phyloP scores from a whole-genome alignment of 2,329 filamentous ascomycete genomes.

The Colletotrichum chlorophyti region DNA sequence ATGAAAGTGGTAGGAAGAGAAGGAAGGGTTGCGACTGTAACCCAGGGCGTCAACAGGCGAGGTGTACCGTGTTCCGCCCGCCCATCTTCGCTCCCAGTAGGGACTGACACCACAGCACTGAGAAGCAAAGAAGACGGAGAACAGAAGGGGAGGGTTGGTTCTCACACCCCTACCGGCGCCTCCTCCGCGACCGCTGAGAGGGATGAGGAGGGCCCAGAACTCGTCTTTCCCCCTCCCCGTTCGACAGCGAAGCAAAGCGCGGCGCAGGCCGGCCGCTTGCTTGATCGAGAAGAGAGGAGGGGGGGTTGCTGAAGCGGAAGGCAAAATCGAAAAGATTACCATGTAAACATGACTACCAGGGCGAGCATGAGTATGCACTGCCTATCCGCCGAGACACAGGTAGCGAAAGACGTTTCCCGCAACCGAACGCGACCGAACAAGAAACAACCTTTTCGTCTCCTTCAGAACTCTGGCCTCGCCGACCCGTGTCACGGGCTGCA shows the following conservation, averaged over 20 bases:
- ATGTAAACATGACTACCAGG: no score
- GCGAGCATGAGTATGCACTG: no score
- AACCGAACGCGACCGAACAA: not conserved
- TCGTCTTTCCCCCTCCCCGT: not conserved
- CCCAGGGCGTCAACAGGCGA: slow-evolving; percentile 25
- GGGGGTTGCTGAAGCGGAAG: not conserved
- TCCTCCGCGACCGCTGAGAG: no score
- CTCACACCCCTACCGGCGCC: no score
- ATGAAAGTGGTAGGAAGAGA: slow-evolving; percentile 20
- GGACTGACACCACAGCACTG: no score
- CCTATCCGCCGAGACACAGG: no score
- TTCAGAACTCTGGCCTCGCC: no score
- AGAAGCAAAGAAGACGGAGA: no score
- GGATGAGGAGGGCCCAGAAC: no score
- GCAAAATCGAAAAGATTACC: not conserved
- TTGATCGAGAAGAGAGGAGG: slow-evolving; percentile 11
- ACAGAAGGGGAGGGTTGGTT: slow-evolving; percentile 1
- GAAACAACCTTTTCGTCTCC: not conserved
- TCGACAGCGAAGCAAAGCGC: no score
- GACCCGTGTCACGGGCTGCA: no score
- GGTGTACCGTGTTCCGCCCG: slow-evolving; percentile 19
- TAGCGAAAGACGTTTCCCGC: no score
- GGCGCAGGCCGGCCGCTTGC: slow-evolving; percentile 22
- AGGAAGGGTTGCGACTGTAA: slow-evolving; percentile 27
- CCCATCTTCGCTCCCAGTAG: slow-evolving; percentile 5